phyloP scores from a whole-genome alignment of 2,329 filamentous ascomycete genomes.

The Tricladium varicosporioides region DNA sequence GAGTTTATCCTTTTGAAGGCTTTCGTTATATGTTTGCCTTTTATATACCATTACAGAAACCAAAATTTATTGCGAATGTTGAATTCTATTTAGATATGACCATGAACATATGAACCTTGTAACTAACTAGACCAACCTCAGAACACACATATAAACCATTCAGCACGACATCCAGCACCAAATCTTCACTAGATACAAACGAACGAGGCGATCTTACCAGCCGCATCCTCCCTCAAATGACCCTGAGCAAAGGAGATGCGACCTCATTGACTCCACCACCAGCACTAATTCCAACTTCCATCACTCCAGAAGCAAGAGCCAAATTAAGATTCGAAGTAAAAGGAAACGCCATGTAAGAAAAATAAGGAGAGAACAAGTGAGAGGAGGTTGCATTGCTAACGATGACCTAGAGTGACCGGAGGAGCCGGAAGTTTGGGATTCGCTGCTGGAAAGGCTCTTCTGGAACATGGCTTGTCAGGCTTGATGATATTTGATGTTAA shows the following conservation, averaged over 20 bases:
- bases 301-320: conserved; percentile 37
- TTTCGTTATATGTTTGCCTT: too few species aligned
- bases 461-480: conserved; percentile 63
- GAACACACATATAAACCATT: not conserved
- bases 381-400: too few species aligned
- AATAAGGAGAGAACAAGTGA: too few species aligned
- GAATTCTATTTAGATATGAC: too few species aligned
- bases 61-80: too few species aligned
- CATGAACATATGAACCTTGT: too few species aligned
- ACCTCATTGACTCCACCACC: conserved; percentile 44
- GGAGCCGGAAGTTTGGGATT: conserved; percentile 64
- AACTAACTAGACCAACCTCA: not conserved
- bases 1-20: too few species aligned
- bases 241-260: conserved; percentile 42
- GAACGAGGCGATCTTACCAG: conserved; percentile 37
- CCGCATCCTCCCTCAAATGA: conserved; percentile 40
- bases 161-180: conserved; percentile 2
- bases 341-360: conserved; percentile 46
- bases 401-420: conserved; percentile 49
- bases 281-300: conserved; percentile 39
- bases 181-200: conserved; percentile 4
- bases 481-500: conserved; percentile 57
- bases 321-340: conserved; percentile 48
- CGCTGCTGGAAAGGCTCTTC: conserved; percentile 56
- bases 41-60: too few species aligned